These are phyloP conservation scores for Anastatica hierochuntica DNA, from an alignment of 345 rosid genomes.

Conservation along the genomic window DNA sequence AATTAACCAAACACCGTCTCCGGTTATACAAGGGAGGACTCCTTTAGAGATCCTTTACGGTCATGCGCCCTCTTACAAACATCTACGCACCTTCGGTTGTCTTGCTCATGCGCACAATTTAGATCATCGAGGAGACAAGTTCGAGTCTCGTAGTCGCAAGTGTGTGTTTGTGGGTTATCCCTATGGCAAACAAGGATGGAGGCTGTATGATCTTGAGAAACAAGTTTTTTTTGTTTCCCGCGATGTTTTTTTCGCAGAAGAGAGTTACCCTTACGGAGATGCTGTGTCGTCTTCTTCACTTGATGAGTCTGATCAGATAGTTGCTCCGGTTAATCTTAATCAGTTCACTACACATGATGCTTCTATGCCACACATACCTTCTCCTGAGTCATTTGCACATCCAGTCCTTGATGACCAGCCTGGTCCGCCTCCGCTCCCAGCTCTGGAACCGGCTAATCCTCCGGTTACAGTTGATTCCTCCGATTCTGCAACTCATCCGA, in stretches of 20 bases:
- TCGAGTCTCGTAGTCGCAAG: not conserved
- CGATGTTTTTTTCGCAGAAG: not conserved
- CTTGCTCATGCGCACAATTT: not conserved
- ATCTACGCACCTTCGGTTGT: not conserved
- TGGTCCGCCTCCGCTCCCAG: no score
- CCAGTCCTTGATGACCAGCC: no score
- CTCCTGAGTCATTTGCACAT: no score
- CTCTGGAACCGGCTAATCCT: no score
- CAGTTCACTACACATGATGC: no score
- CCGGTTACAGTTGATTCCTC: no score
- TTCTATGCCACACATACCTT: no score
- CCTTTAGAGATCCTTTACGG: not conserved
- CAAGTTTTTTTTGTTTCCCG: not conserved
- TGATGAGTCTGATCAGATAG: no score
- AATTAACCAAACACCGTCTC: not conserved
- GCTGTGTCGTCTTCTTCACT: no score
- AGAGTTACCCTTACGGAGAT: no score
- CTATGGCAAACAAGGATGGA: not conserved
- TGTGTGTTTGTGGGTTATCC: not conserved
- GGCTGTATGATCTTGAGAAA: not conserved
- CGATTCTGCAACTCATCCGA: no score
- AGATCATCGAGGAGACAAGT: not conserved
- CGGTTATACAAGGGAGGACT: not conserved
- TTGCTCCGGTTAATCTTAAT: no score
- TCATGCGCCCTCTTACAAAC: not conserved